phyloP scores from a whole-genome alignment of 129 eudicot species.

The Tanacetum coccineum region DNA sequence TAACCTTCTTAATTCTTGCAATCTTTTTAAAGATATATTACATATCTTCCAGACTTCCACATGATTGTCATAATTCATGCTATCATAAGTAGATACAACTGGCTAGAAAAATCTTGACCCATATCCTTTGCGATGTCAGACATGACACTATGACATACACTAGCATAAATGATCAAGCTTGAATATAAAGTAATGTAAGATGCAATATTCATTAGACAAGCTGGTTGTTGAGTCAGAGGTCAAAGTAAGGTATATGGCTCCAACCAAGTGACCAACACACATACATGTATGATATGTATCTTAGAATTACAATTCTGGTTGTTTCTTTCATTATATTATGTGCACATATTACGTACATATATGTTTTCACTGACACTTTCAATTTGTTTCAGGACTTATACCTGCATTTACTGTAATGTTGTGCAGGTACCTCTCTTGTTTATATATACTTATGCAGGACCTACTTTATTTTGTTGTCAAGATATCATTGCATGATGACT shows the following conservation, averaged over 20 bases:
- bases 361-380: slow-evolving; percentile 22
- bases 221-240: too few relatives aligned
- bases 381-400: slow-evolving; percentile 62
- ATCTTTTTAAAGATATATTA: neutral
- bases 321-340: too few relatives aligned
- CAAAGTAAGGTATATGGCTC: too few relatives aligned
- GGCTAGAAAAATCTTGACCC: neutral
- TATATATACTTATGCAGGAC: slow-evolving; percentile 1
- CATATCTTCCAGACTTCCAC: neutral
- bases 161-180: neutral
- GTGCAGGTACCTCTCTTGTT: slow-evolving; percentile 67
- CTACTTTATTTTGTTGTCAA: slow-evolving; percentile 10
- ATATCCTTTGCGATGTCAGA: neutral
- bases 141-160: neutral
- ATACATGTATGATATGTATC: too few relatives aligned
- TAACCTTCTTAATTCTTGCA: neutral
- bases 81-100: neutral
- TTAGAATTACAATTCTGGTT: too few relatives aligned
- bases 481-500: neutral
- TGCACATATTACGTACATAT: too few relatives aligned
- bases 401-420: slow-evolving; percentile 77
- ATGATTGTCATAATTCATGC: neutral
- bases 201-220: too few relatives aligned
- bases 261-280: too few relatives aligned
- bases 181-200: too few relatives aligned